Evolutionary conservation across 75 land plant species (phyloP), one percentile per base, ranked within the genome.

Genomic region (Sequoiadendron giganteum): DNA sequence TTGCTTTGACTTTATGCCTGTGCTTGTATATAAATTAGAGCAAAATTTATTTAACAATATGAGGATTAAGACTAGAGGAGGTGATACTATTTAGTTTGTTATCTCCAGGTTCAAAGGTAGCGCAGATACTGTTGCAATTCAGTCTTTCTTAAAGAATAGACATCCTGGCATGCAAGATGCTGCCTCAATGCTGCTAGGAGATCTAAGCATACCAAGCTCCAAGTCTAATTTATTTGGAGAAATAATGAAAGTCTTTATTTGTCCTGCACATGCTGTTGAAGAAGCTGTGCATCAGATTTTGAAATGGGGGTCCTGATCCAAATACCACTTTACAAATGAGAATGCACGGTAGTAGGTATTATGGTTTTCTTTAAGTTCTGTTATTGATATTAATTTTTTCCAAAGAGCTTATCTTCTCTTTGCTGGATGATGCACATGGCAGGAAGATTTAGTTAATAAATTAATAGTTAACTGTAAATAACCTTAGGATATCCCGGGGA

Each of bases 181-280:
- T n/a, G 98, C 98, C 75, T 83, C 89, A 47, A 58, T 68, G 75
- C 85, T 97, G 32, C 91, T 96, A 82, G 98, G 98, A 80, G 47
- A 86, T 48, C 91, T 95, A 54, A 89, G 89, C 3, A 39, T 82
- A 58, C 93, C 95, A 72, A 85, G 85, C 11, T 89, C 91, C 45
- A 90, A 95, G 40, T 93, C 98, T 70, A 95, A 96, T 89, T 89
- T 90, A 7, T 97, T 96, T 91, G 99, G 99, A 49, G 99, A 97
- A 88, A 90, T 97, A 34, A 89, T 96, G 89, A 90, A 90, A 56
- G 89, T 92, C 48, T 90, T 96, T 55, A 88, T 97, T 58, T 91
- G 91, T 85, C 99, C 98, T 79, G 89, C 91, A 47, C 82, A 88
- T 75, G 89, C 84, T 85, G 90, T 97, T 77, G 86, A 93, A 82